phyloP scores from a whole-genome alignment of 2,329 filamentous ascomycete genomes.

The Fusarium coffeatum region DNA sequence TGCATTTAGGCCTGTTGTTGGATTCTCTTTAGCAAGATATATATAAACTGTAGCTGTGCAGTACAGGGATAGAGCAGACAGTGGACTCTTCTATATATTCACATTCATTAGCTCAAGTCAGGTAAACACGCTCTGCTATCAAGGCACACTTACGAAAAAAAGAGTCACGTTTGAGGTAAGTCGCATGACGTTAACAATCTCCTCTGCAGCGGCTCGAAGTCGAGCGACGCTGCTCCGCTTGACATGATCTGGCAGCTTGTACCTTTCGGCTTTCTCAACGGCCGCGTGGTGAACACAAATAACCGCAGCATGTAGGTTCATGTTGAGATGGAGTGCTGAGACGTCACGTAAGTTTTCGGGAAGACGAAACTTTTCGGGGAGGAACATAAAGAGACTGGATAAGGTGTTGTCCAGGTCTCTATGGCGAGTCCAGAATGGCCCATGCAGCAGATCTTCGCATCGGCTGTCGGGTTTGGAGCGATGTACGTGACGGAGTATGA shows the following conservation, averaged over 20 bases:
- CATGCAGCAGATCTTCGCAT: constrained; percentile 78
- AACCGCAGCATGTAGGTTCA: constrained; percentile 87
- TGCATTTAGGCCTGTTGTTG: constrained; percentile 67
- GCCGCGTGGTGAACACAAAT: constrained; percentile 93
- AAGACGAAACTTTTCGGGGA: constrained; percentile 80
- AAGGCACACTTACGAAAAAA: constrained; percentile 66
- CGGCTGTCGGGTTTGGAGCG: constrained; percentile 75
- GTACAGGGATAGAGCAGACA: constrained; percentile 80
- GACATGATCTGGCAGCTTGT: constrained; percentile 72
- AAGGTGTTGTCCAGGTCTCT: constrained; percentile 83
- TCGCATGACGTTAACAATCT: constrained; percentile 86
- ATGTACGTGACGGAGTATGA: constrained; percentile 84
- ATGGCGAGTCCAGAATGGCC: constrained; percentile 88
- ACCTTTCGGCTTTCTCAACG: constrained; percentile 82
- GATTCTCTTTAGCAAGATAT: constrained; percentile 77
- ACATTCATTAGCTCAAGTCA: background rate
- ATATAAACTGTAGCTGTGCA: constrained; percentile 87
- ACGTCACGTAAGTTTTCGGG: constrained; percentile 75
- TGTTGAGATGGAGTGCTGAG: constrained; percentile 83
- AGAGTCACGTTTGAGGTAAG: constrained; percentile 78
- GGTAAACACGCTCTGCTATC: background rate
- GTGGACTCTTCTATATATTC: constrained; percentile 48
- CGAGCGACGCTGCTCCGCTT: constrained; percentile 77
- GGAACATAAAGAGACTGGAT: constrained; percentile 79
- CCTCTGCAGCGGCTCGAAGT: constrained; percentile 82